Evolutionary conservation across 371 early-diverging fungal species (phyloP).

Genomic region (Circinella minor): DNA sequence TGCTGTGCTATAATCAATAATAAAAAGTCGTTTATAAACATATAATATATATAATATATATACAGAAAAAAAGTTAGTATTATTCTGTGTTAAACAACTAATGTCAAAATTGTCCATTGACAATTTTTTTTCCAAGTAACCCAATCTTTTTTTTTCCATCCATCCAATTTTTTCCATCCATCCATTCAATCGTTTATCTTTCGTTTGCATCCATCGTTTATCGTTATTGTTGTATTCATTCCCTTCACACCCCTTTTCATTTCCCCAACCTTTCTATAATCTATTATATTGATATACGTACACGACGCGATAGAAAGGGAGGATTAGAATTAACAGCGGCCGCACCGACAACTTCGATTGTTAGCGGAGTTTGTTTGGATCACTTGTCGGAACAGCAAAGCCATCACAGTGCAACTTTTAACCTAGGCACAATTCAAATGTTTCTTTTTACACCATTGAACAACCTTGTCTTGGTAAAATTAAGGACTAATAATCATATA

Average conservation of each 20-base stretch:
- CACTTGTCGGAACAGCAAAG: too few species aligned
- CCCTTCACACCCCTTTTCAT: background rate
- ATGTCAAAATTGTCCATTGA: slow-evolving; percentile 1
- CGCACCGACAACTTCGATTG: background rate
- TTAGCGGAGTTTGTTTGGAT: background rate
- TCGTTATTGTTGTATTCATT: background rate
- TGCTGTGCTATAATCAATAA: slow-evolving; percentile 17
- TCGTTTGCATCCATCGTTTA: slow-evolving; percentile 24
- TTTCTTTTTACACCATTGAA: too few species aligned
- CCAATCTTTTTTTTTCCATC: background rate
- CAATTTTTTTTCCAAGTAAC: background rate
- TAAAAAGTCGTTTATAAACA: background rate
- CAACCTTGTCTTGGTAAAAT: too few species aligned
- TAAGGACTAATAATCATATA: too few species aligned
- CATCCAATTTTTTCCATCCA: slow-evolving; percentile 13
- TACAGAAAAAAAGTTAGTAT: background rate
- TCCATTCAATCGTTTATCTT: slow-evolving; percentile 1
- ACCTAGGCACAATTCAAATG: too few species aligned
- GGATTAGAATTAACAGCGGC: background rate
- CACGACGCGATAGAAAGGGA: slow-evolving; percentile 6
- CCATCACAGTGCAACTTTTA: background rate
- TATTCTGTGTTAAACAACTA: background rate
- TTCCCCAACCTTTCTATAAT: background rate
- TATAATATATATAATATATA: background rate
- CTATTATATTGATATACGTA: background rate